A percentile compares a stretch with the other conserved stretches of the same genome.
Conservation (phyloP, 495 filamentous ascomycete species). For the Saxispiralis lemnorum region DNA sequence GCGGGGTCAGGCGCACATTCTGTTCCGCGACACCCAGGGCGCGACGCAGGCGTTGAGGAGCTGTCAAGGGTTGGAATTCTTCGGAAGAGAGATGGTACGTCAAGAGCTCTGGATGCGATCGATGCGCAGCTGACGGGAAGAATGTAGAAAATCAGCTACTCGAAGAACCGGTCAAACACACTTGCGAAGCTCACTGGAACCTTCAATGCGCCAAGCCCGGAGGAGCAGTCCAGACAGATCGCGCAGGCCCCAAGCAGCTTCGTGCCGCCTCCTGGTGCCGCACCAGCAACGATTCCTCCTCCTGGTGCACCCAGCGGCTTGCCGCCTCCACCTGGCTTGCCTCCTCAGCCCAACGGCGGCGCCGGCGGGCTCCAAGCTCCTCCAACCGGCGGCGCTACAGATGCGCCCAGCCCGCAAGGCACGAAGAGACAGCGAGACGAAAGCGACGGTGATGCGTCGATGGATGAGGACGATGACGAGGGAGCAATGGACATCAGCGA, state of each 20-base stretch:
- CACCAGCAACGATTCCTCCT: not conserved
- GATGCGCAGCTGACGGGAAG: not conserved
- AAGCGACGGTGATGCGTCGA: constrained; percentile 18
- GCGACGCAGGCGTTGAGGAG: constrained; percentile 81
- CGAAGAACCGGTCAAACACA: constrained; percentile 66
- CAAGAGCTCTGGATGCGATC: not conserved
- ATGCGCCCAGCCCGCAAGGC: constrained; percentile 15
- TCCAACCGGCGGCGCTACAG: constrained; percentile 27
- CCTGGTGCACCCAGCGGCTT: not conserved
- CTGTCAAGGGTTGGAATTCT: constrained; percentile 71
- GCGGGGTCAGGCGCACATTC: constrained; percentile 88
- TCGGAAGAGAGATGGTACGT: constrained; percentile 71
- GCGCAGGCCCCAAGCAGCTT: constrained; percentile 6
- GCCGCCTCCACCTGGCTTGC: constrained; percentile 6
- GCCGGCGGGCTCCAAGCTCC: constrained; percentile 32
- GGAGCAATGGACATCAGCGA: constrained; percentile 22
- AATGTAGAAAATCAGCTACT: constrained; percentile 66
- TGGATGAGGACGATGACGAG: constrained; percentile 21
- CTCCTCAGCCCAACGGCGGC: not conserved
- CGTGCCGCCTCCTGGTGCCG: constrained; percentile 5
- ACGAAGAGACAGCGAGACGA: constrained; percentile 19
- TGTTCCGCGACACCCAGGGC: constrained; percentile 69
- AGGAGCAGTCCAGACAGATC: not conserved
- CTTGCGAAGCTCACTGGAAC: constrained; percentile 84
- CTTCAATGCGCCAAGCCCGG: constrained; percentile 26